phyloP scores from a whole-genome alignment of 2,329 filamentous ascomycete genomes.

The Nothophaeocryptopus gaeumannii region DNA sequence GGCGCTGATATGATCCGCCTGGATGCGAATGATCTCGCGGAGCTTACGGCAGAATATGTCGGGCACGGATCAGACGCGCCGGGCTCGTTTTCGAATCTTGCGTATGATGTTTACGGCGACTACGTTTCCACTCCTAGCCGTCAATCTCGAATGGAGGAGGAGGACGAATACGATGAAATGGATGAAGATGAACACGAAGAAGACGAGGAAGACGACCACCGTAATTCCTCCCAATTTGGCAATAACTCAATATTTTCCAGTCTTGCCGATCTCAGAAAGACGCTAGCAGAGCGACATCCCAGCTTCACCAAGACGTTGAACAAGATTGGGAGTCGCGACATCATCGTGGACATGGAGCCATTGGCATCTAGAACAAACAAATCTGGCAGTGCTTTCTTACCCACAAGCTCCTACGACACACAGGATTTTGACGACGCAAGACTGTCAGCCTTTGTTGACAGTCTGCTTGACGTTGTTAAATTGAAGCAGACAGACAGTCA shows the following conservation, averaged over 20 bases:
- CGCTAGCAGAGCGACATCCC: slow-evolving; percentile 21
- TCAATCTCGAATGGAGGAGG: slow-evolving; percentile 8
- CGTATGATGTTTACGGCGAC: slow-evolving; percentile 54
- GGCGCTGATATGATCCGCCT: slow-evolving; percentile 66
- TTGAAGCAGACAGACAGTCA: slow-evolving; percentile 16
- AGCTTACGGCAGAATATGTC: slow-evolving; percentile 67
- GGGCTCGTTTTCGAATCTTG: slow-evolving; percentile 44
- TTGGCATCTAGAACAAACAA: slow-evolving; percentile 9
- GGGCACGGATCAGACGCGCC: slow-evolving; percentile 54
- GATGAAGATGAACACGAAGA: slow-evolving; percentile 32
- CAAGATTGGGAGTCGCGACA: slow-evolving; percentile 17
- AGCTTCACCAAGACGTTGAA: slow-evolving; percentile 23
- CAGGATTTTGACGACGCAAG: slow-evolving; percentile 31
- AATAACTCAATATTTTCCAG: slow-evolving; percentile 9
- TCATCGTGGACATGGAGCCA: slow-evolving; percentile 17
- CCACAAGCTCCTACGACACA: slow-evolving; percentile 9
- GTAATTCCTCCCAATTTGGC: slow-evolving; percentile 7
- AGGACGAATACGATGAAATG: slow-evolving; percentile 39
- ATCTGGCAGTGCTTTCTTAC: slow-evolving; percentile 4
- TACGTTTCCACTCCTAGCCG: slow-evolving; percentile 31
- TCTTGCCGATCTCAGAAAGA: slow-evolving; percentile 27
- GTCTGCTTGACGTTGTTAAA: slow-evolving; percentile 31
- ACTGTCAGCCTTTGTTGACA: slow-evolving; percentile 30
- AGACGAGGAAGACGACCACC: slow-evolving; percentile 20
- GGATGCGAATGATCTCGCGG: slow-evolving; percentile 66